Base-by-base conservation (phyloP, 306 rosid genomes). In the Pueraria montana region DNA sequence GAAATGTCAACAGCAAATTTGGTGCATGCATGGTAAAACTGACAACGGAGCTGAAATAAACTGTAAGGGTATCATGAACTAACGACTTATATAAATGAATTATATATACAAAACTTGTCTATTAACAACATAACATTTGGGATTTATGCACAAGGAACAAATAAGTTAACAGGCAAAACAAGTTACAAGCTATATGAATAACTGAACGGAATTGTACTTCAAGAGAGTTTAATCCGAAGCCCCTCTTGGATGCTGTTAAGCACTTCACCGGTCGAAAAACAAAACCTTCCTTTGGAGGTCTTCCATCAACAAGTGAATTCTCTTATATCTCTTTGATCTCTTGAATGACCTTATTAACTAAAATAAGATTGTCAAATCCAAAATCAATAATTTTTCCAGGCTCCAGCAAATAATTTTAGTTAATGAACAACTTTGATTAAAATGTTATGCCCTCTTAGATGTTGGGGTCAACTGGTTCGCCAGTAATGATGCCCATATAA, bases 291-390 rank as follows among this genome's bases (percentile, higher is more conserved):
- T 86, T 96, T 49, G 94, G 87, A 42, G 98, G 97, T 64, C 80
- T 96, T 76, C 94, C 95, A 76, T 90, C 94, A 70, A 91, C 79
- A 16, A 96, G 94, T 63, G 97, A 91, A 88, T 92, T 96, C 82
- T 90, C 98, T 73, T 89, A 96, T 55, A 96, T 93, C 85, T 93
- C 99, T 86, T 89, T 96, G 94, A 98, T 94, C 80, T 96, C 99
- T 91, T 92, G 97, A 76, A 96, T 89, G 36, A 94, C 99, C 99
- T 96, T 90, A 70, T 80, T 11, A 52, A 77, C 82, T 86, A 38
- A 69, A 48, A 73, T 17, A 76, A 48, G 40, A 78, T 30, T 13
- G n/a, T 17, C 62, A 36, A 11, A 72, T 84, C 42, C 77, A 34
- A 34, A 34, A 52, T n/a, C 49, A 55, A 63, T n/a, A 55, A 45